A percentile compares a stretch with the other conserved stretches of the same genome.
Evolutionary conservation across 2,329 filamentous ascomycete genomes (phyloP).

Genomic region (Aspergillus novoparasiticus): DNA sequence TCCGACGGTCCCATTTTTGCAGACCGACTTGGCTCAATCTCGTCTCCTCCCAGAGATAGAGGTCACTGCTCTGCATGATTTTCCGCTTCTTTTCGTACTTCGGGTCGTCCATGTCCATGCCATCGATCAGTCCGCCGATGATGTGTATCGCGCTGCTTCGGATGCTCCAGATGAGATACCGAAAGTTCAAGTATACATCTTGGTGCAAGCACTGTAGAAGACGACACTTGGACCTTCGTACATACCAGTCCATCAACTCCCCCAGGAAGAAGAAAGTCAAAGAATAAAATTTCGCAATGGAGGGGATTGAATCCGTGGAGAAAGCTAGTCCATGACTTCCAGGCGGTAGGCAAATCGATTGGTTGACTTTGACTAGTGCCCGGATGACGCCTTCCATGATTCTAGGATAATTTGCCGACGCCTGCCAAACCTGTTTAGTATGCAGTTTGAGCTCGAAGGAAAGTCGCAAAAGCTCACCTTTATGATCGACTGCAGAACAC

Average conservation of each 20-base stretch:
- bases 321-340: slow-evolving; percentile 14
- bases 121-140: slow-evolving; percentile 18
- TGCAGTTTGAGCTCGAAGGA: neutral
- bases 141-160: slow-evolving; percentile 27
- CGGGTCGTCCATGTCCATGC: slow-evolving; percentile 29
- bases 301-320: slow-evolving; percentile 19
- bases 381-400: slow-evolving; percentile 39
- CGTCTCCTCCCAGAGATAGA: slow-evolving; percentile 33
- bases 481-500: slow-evolving; percentile 39
- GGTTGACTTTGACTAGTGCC: slow-evolving; percentile 36
- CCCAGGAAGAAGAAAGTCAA: slow-evolving; percentile 40
- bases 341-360: slow-evolving; percentile 26
- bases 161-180: slow-evolving; percentile 35
- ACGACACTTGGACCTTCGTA: slow-evolving; percentile 36
- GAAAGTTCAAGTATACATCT: slow-evolving; percentile 38
- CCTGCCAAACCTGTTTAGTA: slow-evolving; percentile 24
- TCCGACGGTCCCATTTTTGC: slow-evolving; percentile 33
- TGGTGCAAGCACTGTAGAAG: slow-evolving; percentile 38
- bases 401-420: slow-evolving; percentile 37
- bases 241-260: slow-evolving; percentile 44
- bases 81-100: slow-evolving; percentile 17
- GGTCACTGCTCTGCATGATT: slow-evolving; percentile 23
- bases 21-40: slow-evolving; percentile 37
- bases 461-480: slow-evolving; percentile 29
- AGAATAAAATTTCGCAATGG: slow-evolving; percentile 36